Evolutionary conservation across 345 rosid species (phyloP).

Genomic region (Lepidium africanum): DNA sequence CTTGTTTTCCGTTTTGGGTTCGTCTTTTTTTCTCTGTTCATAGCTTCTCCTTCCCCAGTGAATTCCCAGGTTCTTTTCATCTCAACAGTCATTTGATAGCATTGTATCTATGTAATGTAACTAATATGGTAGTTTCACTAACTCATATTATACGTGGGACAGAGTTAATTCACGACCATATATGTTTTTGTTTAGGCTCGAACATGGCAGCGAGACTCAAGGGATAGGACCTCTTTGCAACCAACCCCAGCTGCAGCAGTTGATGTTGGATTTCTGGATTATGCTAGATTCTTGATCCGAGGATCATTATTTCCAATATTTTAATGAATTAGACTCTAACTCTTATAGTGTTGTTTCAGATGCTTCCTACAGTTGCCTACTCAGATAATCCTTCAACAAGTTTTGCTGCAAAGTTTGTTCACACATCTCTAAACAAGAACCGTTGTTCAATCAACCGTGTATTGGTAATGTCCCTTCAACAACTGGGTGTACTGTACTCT

Average conservation of each 20-base stretch:
- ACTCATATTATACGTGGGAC: not conserved
- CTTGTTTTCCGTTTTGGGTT: not conserved
- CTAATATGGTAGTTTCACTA: not conserved
- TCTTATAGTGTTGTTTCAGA: constrained; percentile 39
- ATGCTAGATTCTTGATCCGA: constrained; percentile 5
- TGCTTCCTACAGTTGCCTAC: constrained; percentile 82
- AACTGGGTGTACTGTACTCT: not conserved
- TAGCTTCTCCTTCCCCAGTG: not conserved
- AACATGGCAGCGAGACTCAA: constrained; percentile 77
- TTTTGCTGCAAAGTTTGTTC: constrained; percentile 93
- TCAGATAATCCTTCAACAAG: constrained; percentile 95
- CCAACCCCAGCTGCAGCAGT: constrained; percentile 91
- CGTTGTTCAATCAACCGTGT: constrained; percentile 91
- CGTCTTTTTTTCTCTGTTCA: not conserved
- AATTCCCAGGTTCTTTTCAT: not conserved
- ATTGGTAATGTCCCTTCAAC: constrained; percentile 44
- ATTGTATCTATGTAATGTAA: not conserved
- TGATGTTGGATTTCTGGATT: constrained; percentile 48
- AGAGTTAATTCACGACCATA: not conserved
- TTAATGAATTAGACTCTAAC: not conserved
- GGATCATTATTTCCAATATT: not conserved
- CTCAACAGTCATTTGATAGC: not conserved
- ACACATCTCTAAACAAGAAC: constrained; percentile 87
- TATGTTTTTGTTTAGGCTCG: constrained; percentile 46
- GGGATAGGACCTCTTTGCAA: constrained; percentile 72